Conservation (phyloP, 257 asterid species). For the Coffea eugenioides region DNA sequence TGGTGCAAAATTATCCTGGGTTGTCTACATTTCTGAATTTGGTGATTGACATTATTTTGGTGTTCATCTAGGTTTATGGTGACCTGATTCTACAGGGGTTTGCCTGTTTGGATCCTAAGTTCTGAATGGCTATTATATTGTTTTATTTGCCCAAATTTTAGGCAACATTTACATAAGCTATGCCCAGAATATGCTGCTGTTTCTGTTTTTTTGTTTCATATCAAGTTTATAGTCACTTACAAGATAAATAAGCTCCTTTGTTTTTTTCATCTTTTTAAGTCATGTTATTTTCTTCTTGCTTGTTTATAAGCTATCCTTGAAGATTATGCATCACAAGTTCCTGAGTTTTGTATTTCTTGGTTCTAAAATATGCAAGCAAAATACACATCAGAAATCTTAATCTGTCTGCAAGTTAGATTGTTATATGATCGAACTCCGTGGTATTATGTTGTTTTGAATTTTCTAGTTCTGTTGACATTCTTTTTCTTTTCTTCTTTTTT, state of each 20-base stretch:
- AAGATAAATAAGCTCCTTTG: background rate
- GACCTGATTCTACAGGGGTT: background rate
- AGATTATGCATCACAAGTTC: background rate
- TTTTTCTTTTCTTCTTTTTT: background rate
- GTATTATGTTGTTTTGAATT: background rate
- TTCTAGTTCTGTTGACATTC: background rate
- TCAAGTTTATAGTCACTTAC: background rate
- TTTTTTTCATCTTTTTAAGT: background rate
- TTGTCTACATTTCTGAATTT: background rate
- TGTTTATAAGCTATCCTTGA: too few species aligned
- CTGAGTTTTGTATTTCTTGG: background rate
- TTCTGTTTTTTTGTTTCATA: background rate
- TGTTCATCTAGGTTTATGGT: background rate
- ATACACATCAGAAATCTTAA: background rate
- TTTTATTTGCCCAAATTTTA: background rate
- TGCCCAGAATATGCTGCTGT: background rate
- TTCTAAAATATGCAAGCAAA: background rate
- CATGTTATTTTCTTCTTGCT: background rate
- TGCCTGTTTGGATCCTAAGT: background rate
- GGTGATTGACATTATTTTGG: background rate
- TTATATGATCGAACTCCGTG: background rate
- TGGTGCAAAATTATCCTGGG: background rate
- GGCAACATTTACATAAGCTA: background rate
- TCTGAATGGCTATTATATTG: background rate
- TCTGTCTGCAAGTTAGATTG: background rate